A percentile compares a stretch with the other conserved stretches of the same genome.
phyloP scores from a whole-genome alignment of 495 filamentous ascomycete species.

The Bacidia rubella region DNA sequence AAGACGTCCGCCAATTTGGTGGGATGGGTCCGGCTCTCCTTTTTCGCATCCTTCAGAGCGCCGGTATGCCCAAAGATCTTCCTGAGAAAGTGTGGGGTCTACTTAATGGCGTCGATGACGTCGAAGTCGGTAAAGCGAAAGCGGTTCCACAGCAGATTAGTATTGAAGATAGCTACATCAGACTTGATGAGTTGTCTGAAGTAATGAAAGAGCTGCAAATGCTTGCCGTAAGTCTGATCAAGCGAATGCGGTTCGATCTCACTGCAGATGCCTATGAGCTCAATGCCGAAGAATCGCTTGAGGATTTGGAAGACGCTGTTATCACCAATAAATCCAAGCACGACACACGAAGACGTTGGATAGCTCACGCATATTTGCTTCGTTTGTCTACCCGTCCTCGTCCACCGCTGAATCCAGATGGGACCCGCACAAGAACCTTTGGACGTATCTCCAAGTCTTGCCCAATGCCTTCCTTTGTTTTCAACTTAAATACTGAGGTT shows the following conservation, averaged over 20 bases:
- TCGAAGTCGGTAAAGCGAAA: conserved; percentile 55
- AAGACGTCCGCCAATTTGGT: conserved; percentile 46
- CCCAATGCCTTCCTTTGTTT: conserved; percentile 55
- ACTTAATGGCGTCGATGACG: conserved; percentile 53
- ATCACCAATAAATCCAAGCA: neutral
- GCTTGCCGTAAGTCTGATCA: conserved; percentile 56
- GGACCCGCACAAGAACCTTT: conserved; percentile 34
- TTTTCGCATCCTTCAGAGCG: conserved; percentile 51
- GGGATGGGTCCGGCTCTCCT: conserved; percentile 46
- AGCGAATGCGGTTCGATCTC: conserved; percentile 67
- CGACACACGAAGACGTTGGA: conserved; percentile 33
- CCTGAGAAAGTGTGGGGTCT: conserved; percentile 60
- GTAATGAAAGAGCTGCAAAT: conserved; percentile 49
- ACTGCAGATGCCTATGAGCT: conserved; percentile 26
- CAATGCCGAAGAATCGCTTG: conserved; percentile 5
- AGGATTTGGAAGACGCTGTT: conserved; percentile 5
- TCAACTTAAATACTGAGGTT: conserved; percentile 42
- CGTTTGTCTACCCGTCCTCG: conserved; percentile 64
- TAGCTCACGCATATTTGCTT: conserved; percentile 55
- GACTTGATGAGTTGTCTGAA: conserved; percentile 45
- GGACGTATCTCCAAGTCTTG: conserved; percentile 55
- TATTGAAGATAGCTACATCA: conserved; percentile 80
- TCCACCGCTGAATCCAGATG: conserved; percentile 39
- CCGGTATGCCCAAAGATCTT: conserved; percentile 54
- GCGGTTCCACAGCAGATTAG: conserved; percentile 77